A percentile compares a stretch with the other conserved stretches of the same genome.
phyloP scores from a whole-genome alignment of 805 yeast genomes.

The Dipodascus albidus region DNA sequence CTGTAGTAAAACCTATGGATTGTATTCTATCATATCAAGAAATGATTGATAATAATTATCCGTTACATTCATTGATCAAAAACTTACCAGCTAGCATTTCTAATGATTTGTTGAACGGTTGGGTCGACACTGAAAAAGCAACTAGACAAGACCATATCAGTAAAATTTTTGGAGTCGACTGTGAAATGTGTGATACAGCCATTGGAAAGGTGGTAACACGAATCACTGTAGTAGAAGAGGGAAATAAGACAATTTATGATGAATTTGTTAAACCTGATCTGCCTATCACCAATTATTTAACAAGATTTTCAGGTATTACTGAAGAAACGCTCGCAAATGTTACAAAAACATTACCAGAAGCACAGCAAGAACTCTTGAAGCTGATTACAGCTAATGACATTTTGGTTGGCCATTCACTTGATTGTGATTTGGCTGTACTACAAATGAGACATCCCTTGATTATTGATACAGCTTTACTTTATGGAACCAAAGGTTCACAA shows the following conservation, averaged over 20 bases:
- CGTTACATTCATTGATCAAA: constrained; percentile 38
- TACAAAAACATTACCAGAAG: constrained; percentile 52
- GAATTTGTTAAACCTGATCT: constrained; percentile 68
- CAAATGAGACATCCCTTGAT: constrained; percentile 59
- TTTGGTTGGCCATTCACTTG: constrained; percentile 82
- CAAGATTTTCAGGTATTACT: constrained; percentile 81
- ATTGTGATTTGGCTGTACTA: constrained; percentile 67
- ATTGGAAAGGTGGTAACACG: constrained; percentile 55
- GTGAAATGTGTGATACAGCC: constrained; percentile 78
- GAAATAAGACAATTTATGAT: constrained; percentile 49
- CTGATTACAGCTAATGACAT: constrained; percentile 47
- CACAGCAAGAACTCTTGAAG: constrained; percentile 44
- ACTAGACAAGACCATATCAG: too few relatives aligned
- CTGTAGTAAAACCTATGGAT: constrained; percentile 34
- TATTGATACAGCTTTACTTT: constrained; percentile 67
- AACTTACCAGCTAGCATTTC: constrained; percentile 9
- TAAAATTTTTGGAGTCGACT: constrained; percentile 74
- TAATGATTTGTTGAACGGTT: constrained; percentile 25
- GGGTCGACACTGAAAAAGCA: constrained; percentile 45
- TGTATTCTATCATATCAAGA: constrained; percentile 40
- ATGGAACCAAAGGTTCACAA: constrained; percentile 75
- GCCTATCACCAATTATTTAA: constrained; percentile 67
- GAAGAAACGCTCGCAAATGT: constrained; percentile 50
- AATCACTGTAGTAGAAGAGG: constrained; percentile 59
- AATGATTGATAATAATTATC: constrained; percentile 41